These are phyloP conservation scores for Paramyrothecium sp. DNA, from an alignment of 2,329 filamentous ascomycete species.

Conservation along the genomic window DNA sequence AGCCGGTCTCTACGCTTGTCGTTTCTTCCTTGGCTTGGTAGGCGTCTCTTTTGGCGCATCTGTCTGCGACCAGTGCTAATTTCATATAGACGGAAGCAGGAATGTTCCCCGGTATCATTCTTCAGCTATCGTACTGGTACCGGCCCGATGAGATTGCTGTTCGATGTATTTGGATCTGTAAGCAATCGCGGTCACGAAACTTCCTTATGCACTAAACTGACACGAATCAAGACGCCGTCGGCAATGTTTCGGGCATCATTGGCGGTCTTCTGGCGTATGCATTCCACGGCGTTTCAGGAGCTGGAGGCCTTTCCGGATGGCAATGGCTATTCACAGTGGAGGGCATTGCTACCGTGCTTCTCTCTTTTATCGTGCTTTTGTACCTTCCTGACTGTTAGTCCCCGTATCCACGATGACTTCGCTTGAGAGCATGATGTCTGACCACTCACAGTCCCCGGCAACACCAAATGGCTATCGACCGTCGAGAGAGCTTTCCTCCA, in stretches of 20 bases:
- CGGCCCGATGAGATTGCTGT: slow-evolving; percentile 5
- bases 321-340: slow-evolving; percentile 66
- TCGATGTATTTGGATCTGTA: slow-evolving; percentile 3
- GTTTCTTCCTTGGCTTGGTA: slow-evolving; percentile 32
- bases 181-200: not conserved
- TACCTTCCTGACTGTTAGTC: slow-evolving; percentile 11
- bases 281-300: slow-evolving; percentile 1
- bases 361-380: slow-evolving; percentile 9
- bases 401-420: not conserved
- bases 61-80: not conserved
- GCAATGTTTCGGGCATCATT: slow-evolving; percentile 4
- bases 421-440: not conserved
- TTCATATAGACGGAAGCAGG: slow-evolving; percentile 1
- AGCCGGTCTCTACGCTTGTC: slow-evolving; percentile 31
- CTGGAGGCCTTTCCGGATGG: slow-evolving; percentile 43
- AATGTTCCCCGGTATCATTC: slow-evolving; percentile 5
- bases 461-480: slow-evolving; percentile 38
- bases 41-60: not conserved
- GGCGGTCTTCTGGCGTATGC: slow-evolving; percentile 4
- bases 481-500: slow-evolving; percentile 44
- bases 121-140: slow-evolving; percentile 6
- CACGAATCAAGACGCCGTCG: not conserved
- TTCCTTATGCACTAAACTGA: not conserved
- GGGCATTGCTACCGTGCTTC: slow-evolving; percentile 36
- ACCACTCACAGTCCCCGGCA: slow-evolving; percentile 28